Percentiles rank a stretch among this genome's conserved stretches.
phyloP scores from a whole-genome alignment of 805 yeast species.

The Saitoella complicata region DNA sequence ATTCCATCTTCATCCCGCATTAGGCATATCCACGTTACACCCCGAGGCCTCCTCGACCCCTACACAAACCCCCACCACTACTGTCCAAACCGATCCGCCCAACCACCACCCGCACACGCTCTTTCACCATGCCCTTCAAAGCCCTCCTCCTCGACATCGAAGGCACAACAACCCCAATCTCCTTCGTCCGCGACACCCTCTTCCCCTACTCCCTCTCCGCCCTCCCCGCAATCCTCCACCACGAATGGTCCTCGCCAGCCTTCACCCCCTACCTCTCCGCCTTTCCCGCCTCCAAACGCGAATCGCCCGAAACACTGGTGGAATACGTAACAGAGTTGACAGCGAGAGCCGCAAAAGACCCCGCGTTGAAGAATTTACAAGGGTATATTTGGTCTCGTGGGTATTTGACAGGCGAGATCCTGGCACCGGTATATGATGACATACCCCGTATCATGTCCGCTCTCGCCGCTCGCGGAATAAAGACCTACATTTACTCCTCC shows the following conservation, averaged over 20 bases:
- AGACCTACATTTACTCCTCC: slow-evolving; percentile 64
- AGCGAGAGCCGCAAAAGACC: slow-evolving; percentile 53
- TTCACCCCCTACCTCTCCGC: slow-evolving; percentile 22
- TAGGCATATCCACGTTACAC: too few species aligned
- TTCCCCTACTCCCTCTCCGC: slow-evolving; percentile 51
- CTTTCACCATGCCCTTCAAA: too few species aligned
- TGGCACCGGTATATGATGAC: slow-evolving; percentile 63
- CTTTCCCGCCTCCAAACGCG: slow-evolving; percentile 29
- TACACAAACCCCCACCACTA: too few species aligned
- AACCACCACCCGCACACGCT: too few species aligned
- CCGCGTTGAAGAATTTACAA: slow-evolving; percentile 60
- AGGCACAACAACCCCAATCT: too few species aligned
- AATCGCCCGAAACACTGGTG: slow-evolving; percentile 22
- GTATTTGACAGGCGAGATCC: slow-evolving; percentile 55
- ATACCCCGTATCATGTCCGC: slow-evolving; percentile 40
- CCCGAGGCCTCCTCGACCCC: too few species aligned
- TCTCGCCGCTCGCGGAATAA: slow-evolving; percentile 21
- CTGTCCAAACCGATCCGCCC: too few species aligned
- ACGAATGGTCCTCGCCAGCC: slow-evolving; percentile 17
- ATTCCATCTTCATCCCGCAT: too few species aligned
- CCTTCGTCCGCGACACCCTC: too few species aligned
- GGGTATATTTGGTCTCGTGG: slow-evolving; percentile 75
- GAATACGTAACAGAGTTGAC: slow-evolving; percentile 44
- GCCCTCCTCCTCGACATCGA: too few species aligned
- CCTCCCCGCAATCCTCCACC: slow-evolving; percentile 27